These are phyloP conservation scores for Suillus paluster DNA, from an alignment of 768 basidiomycete species.

Conservation along the genomic window DNA sequence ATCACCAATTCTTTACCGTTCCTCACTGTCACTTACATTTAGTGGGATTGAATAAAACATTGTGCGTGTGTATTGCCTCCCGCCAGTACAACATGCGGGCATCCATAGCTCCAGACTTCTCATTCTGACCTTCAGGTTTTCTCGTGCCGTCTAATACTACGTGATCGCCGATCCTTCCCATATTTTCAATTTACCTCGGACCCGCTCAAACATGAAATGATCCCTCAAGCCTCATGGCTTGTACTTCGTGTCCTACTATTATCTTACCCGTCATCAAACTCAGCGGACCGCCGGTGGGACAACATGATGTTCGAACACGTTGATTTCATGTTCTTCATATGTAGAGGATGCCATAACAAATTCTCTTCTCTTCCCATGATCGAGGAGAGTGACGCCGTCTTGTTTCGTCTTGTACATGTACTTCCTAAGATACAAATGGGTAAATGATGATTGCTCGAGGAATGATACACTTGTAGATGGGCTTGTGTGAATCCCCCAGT, in stretches of 20 bases:
- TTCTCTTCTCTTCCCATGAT: slow-evolving; percentile 29
- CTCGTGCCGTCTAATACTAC: slow-evolving; percentile 34
- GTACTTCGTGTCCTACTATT: slow-evolving; percentile 33
- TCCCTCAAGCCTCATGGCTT: slow-evolving; percentile 23
- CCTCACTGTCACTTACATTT: slow-evolving; percentile 32
- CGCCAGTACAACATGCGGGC: slow-evolving; percentile 29
- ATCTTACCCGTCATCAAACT: slow-evolving; percentile 22
- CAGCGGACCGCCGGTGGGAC: slow-evolving; percentile 25
- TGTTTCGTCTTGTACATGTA: slow-evolving; percentile 12
- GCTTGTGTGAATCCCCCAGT: slow-evolving; percentile 9
- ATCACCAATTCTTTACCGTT: slow-evolving; percentile 21
- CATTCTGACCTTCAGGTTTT: slow-evolving; percentile 37
- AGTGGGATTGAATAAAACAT: slow-evolving; percentile 48
- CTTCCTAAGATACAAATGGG: slow-evolving; percentile 11
- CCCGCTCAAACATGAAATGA: slow-evolving; percentile 30
- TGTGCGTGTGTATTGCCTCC: slow-evolving; percentile 24
- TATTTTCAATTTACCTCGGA: slow-evolving; percentile 35
- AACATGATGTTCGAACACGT: slow-evolving; percentile 37
- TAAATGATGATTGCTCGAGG: slow-evolving; percentile 12
- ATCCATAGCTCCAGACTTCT: slow-evolving; percentile 17
- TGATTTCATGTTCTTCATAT: slow-evolving; percentile 32
- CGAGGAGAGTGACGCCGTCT: slow-evolving; percentile 24
- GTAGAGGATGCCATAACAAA: slow-evolving; percentile 24
- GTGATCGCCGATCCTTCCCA: slow-evolving; percentile 34
- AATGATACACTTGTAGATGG: slow-evolving; percentile 2